Evolutionary conservation across 257 asterid genomes (phyloP), one percentile per base, ranked within the genome.

Genomic region (Lantana camara): DNA sequence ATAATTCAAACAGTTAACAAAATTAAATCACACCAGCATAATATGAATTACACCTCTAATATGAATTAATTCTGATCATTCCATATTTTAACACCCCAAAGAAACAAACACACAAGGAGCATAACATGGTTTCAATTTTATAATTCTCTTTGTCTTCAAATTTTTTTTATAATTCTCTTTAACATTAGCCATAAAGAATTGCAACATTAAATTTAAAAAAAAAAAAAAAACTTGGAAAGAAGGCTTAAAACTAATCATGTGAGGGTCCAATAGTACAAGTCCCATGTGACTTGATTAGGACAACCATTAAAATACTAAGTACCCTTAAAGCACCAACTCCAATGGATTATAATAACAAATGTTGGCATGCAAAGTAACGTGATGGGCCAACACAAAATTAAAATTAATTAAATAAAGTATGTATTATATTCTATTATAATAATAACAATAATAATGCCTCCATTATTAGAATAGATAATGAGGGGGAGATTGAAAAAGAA

Each of bases 261-360:
- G 78, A 67, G 79, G 88, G 83, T 77, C 91, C 95, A 81, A 78
- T 77, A 61, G 82, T 73, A 71, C 75, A 59, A 72, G 50, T 74
- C 85, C 92, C 96, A 89, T 84, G 96, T 89, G 98, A 80, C 61
- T 84, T 77, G 95, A 85, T 85, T 82, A 84, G 79, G 88, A 82
- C 84, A 84, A 67, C 58, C 72, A 82, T 62, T 85, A 79, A 54
- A 74, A 56, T 32, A 82, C 15, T 65, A 72, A 64, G 58, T 73
- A 50, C 42, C 69, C 77, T 64, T 60, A 68, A 76, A 52, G 72
- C 84, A 71, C 73, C 96, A 79, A 82, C 69, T 83, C 78, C 90
- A 69, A 81, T 73, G 90, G 67, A 75, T 73, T 75, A 67, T 70
- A 83, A 70, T 64, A 77, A 8, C 66, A 75, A 79, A 66, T 59